Evolutionary conservation across 352 stramenopile species (phyloP).

Genomic region (Blastocystis sp.): DNA sequence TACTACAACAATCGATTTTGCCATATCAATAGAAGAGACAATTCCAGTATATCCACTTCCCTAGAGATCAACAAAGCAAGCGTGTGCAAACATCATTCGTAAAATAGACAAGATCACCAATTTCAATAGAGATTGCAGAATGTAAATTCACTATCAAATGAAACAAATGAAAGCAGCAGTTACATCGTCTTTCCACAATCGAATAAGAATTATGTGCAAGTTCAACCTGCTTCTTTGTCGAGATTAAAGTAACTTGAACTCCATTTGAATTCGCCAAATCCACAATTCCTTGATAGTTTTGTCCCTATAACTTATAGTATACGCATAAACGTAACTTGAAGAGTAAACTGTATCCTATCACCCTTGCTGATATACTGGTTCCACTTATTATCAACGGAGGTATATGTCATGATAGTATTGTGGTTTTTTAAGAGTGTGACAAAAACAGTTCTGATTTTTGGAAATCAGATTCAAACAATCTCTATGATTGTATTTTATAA

Average conservation of each 20-base stretch:
- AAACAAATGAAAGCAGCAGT: background rate
- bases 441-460: background rate
- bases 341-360: slow-evolving; percentile 39
- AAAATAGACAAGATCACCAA: slow-evolving; percentile 40
- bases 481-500: no score
- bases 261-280: background rate
- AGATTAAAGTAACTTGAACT: background rate
- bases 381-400: slow-evolving; percentile 54
- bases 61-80: background rate
- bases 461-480: background rate
- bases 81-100: background rate
- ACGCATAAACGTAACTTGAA: background rate
- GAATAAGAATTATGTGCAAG: slow-evolving; percentile 42
- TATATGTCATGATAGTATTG: background rate
- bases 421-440: background rate
- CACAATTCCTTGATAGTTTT: slow-evolving; percentile 5
- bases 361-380: slow-evolving; percentile 52
- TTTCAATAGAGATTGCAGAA: slow-evolving; percentile 32
- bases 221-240: slow-evolving; percentile 42
- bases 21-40: background rate
- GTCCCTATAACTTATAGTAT: background rate
- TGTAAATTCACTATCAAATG: background rate
- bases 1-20: background rate
- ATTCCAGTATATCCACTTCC: slow-evolving; percentile 29
- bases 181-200: slow-evolving; percentile 6